Conservation (phyloP, 176 grass and related monocot species). For the Puya raimondii region DNA sequence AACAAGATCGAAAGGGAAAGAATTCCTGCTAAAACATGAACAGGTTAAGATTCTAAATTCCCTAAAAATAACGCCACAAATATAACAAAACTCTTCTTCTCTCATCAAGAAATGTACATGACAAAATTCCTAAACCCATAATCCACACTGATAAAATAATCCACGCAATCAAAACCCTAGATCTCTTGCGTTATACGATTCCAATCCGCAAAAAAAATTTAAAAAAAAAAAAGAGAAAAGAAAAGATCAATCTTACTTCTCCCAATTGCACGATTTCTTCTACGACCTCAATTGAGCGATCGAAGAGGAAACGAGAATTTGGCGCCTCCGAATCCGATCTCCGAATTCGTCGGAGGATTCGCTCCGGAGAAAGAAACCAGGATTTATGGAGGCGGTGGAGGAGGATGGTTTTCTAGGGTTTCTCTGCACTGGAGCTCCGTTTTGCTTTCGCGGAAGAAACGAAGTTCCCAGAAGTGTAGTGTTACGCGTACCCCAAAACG, state of each 20-base stretch:
- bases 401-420: neutral
- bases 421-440: neutral
- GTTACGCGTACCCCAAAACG: no score
- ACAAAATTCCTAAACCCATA: neutral
- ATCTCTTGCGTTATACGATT: neutral
- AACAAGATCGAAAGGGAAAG: neutral
- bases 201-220: neutral
- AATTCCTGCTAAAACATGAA: neutral
- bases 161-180: neutral
- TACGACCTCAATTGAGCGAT: neutral
- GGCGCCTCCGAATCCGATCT: neutral
- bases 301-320: neutral
- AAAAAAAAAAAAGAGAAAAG: neutral
- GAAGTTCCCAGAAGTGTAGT: neutral
- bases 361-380: neutral
- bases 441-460: neutral
- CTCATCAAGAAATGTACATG: neutral
- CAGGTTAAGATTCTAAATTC: neutral
- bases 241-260: neutral
- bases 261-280: neutral
- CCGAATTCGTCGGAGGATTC: neutral
- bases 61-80: neutral
- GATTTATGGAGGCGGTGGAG: no score
- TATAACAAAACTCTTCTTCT: neutral
- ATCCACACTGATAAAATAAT: neutral